These are phyloP conservation scores for Amphichorda felina DNA, from an alignment of 2,329 filamentous ascomycete genomes.

Conservation along the genomic window DNA sequence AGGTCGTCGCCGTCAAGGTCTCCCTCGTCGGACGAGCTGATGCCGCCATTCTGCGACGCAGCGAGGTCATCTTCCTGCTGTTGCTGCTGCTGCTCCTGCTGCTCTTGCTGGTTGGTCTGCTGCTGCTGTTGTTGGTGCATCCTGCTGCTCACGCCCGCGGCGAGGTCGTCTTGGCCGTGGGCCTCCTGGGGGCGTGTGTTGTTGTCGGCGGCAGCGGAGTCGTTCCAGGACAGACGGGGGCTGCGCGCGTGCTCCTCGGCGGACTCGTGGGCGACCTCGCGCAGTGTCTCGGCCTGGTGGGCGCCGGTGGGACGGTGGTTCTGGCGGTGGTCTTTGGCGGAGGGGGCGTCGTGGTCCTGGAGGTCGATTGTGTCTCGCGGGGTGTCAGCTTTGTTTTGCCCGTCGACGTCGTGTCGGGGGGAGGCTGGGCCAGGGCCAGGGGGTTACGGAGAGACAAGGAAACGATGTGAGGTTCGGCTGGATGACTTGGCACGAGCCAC, in stretches of 20 bases:
- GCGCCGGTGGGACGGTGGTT: slow-evolving; percentile 47
- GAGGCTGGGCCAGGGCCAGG: not conserved
- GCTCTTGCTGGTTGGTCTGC: slow-evolving; percentile 14
- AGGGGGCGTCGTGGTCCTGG: slow-evolving; percentile 71
- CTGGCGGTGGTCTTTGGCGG: slow-evolving; percentile 67
- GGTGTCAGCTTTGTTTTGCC: not conserved
- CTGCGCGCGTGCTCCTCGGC: slow-evolving; percentile 59
- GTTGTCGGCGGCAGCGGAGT: slow-evolving; percentile 15
- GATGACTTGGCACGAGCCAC: not conserved
- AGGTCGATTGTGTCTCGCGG: slow-evolving; percentile 81
- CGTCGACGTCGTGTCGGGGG: not conserved
- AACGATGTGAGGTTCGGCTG: slow-evolving; percentile 1
- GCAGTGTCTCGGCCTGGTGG: slow-evolving; percentile 77
- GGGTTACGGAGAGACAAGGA: slow-evolving; percentile 4
- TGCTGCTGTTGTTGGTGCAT: slow-evolving; percentile 12
- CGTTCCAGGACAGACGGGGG: slow-evolving; percentile 44
- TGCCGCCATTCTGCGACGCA: slow-evolving; percentile 49
- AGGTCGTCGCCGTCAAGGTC: slow-evolving; percentile 63
- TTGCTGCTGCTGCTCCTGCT: slow-evolving; percentile 25
- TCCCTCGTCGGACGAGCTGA: slow-evolving; percentile 45
- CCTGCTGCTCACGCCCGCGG: slow-evolving; percentile 6
- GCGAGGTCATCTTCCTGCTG: slow-evolving; percentile 44
- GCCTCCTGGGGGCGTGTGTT: not conserved
- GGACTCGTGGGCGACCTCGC: slow-evolving; percentile 66
- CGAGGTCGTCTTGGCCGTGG: slow-evolving; percentile 4